Base-by-base conservation (phyloP, 2,329 filamentous ascomycete genomes). In the Claviceps sp. region DNA sequence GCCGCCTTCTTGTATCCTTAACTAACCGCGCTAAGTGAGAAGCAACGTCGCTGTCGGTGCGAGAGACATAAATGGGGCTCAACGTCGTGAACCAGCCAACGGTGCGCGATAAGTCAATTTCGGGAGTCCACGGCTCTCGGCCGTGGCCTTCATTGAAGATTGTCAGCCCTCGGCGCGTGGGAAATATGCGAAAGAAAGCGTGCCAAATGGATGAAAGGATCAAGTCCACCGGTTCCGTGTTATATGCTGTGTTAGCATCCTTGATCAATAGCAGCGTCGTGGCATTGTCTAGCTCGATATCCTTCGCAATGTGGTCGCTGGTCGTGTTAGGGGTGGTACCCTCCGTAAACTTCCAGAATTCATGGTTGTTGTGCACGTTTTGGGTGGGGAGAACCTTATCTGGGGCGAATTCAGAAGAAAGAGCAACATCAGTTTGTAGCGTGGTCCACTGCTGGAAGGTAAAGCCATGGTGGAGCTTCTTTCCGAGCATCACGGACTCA, bases 31-130 rank as follows among this genome's bases (percentile, higher is more conserved):
- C 26, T n/a, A 47, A 36, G 36, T 47, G 38, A 24, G 37, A 37
- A 43, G 22, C 7, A 14, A 26, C 18, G 4, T 43, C 13, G 2
- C 22, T 26, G 5, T 34, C 37, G 13, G 11, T 36, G 8, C 50
- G 50, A 18, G 47, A 36, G 14, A 55, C 30, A 2, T 52, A 49
- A 5, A 65, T 51, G 1, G 67, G 66, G 24, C 56, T 60, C n/a
- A 69, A 56, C 2, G 63, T 64, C 1, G 67, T 68, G 54, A 70
- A 70, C 67, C 67, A 70, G 11, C 67, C 68, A 1, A 70, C 64
- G 1, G 66, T 69, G 14, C 60, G 48, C 3, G 65, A 61, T 1
- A 66, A 50, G 50, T 69, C 63, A 13, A 66, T 53, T 3, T 42
- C 22, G 3, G 56, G 40, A 47, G 60, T 56, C 61, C 60, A 65